Percentiles rank a stretch among this genome's conserved stretches.
phyloP scores from a whole-genome alignment of 2,329 filamentous ascomycete species.

The Emergomyces orientalis region DNA sequence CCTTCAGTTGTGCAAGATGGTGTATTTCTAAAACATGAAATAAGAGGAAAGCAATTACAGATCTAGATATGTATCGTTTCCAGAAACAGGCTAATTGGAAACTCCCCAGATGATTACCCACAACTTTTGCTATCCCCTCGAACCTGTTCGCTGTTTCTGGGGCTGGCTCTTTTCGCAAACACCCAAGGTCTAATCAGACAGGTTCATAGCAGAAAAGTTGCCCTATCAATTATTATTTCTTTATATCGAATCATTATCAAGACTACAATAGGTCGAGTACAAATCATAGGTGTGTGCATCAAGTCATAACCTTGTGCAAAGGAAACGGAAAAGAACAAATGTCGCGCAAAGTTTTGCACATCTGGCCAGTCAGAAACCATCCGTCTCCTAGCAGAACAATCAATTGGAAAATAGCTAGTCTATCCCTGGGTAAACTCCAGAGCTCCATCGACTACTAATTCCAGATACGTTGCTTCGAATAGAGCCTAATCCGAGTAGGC shows the following conservation, averaged over 20 bases:
- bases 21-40: not conserved
- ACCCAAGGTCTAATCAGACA: not conserved
- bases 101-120: not conserved
- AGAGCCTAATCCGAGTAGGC: not conserved
- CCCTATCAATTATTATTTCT: not conserved
- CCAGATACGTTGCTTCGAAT: not conserved
- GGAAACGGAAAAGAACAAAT: not conserved
- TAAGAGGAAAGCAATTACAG: not conserved
- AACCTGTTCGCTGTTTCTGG: too few relatives aligned
- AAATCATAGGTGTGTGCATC: not conserved
- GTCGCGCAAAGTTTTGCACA: not conserved
- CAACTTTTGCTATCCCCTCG: not conserved
- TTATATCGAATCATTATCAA: not conserved
- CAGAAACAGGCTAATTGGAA: not conserved
- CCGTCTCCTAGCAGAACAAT: not conserved
- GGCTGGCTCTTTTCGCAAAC: too few relatives aligned
- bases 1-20: too few relatives aligned
- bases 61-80: not conserved
- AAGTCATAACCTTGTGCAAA: not conserved
- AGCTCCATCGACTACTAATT: not conserved
- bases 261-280: not conserved
- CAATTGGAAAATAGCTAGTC: not conserved
- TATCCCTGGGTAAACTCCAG: not conserved
- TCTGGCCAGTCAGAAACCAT: not conserved
- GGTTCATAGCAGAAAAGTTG: not conserved